Percentiles rank a stretch among this genome's conserved stretches.
phyloP scores from a whole-genome alignment of 768 basidiomycete species.

The Suillus subluteus region DNA sequence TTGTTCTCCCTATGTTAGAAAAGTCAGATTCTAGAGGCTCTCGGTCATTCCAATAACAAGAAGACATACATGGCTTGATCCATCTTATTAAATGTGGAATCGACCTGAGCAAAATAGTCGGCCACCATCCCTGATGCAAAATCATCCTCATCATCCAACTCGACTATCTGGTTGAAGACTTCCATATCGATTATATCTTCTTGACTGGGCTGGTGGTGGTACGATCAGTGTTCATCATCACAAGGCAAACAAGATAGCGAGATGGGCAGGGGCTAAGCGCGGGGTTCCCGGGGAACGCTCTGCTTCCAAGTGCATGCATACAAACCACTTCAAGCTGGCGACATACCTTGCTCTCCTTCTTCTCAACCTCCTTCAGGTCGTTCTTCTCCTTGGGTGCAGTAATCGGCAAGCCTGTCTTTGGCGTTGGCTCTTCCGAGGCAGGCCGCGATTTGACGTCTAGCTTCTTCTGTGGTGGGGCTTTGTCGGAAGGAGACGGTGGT shows the following conservation, averaged over 20 bases:
- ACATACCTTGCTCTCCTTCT: slow-evolving; percentile 32
- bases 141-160: slow-evolving; percentile 85
- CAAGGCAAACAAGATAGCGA: background rate
- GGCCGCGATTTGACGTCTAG: slow-evolving; percentile 34
- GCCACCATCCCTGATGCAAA: slow-evolving; percentile 81
- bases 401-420: slow-evolving; percentile 19
- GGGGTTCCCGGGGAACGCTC: slow-evolving; percentile 8
- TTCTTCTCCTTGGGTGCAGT: slow-evolving; percentile 13
- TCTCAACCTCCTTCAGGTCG: slow-evolving; percentile 21
- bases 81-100: slow-evolving; percentile 76
- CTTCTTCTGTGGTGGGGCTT: slow-evolving; percentile 35
- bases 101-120: slow-evolving; percentile 84
- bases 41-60: slow-evolving; percentile 10
- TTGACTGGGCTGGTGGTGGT: slow-evolving; percentile 16
- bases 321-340: background rate
- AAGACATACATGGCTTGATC: slow-evolving; percentile 73
- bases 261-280: slow-evolving; percentile 3
- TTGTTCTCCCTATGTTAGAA: slow-evolving; percentile 48
- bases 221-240: background rate
- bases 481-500: slow-evolving; percentile 37
- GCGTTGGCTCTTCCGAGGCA: slow-evolving; percentile 28
- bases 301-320: background rate
- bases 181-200: slow-evolving; percentile 72
- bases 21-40: slow-evolving; percentile 13
- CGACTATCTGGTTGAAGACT: slow-evolving; percentile 84